Base-by-base conservation (phyloP, 768 basidiomycete genomes). In the Arthromyces matolae region DNA sequence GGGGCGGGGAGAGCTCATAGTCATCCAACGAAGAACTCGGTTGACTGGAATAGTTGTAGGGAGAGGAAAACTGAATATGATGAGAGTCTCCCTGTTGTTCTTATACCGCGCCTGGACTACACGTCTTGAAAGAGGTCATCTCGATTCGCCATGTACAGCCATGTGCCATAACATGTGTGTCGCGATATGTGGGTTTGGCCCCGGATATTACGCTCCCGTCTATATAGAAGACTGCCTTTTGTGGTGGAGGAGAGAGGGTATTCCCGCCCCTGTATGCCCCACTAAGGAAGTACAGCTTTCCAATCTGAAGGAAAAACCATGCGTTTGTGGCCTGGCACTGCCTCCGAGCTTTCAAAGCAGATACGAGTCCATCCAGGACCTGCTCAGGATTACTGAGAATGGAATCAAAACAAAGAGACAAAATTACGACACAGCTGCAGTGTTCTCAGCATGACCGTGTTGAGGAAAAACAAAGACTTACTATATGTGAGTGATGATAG, bases 81-180 rank as follows among this genome's bases (percentile, higher is more conserved):
- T n/a, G n/a, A n/a, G n/a, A n/a, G n/a, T n/a, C n/a, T 35, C 6
- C 41, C 8, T 32, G 18, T 22, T 19, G 31, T 35, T 44, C 42
- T 50, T 50, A 50, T 49, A 49, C 8, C 23, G 20, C 24, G 16
- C 29, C 7, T n/a, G 22, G 20, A 7, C 4, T 28, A n/a, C 18
- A 28, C 18, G 31, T 14, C n/a, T 42, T 34, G 44, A 37, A 42
- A 32, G 12, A 22, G 36, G 42, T 38, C 24, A n/a, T 40, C 43
- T 36, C 23, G 16, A 31, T 36, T 45, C 27, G 36, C 25, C 20
- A 12, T 42, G 43, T 14, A 55, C 41, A 52, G 51, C 54, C 47
- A 55, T 55, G 50, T 42, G 47, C 37, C 38, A 22, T 37, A 16
- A 27, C 34, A 28, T 49, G 47, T 19, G 43, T 43, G 46, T 42